Evolutionary conservation across 805 yeast species (phyloP).

Genomic region (Kodamaea laetipori): DNA sequence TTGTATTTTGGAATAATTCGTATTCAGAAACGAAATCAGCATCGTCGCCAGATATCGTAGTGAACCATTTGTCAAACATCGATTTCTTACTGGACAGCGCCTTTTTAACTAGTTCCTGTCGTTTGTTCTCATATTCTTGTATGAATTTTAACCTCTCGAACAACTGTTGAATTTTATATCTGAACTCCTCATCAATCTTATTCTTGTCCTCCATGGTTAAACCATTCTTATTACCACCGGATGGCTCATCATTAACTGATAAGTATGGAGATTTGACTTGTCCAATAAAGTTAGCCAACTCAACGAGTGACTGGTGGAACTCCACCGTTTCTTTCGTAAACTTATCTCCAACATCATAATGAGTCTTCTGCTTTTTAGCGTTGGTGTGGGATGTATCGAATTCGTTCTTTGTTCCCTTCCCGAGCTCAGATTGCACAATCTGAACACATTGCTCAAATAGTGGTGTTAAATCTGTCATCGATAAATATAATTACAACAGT

Average conservation of each 20-base stretch:
- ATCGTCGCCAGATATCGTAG: slow-evolving; percentile 25
- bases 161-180: slow-evolving; percentile 52
- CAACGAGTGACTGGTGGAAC: slow-evolving; percentile 33
- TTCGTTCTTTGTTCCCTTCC: slow-evolving; percentile 10
- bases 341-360: slow-evolving; percentile 33
- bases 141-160: slow-evolving; percentile 52
- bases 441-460: slow-evolving; percentile 49
- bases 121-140: slow-evolving; percentile 53
- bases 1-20: slow-evolving; percentile 37
- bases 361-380: slow-evolving; percentile 5
- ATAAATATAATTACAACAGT: too few relatives aligned
- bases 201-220: slow-evolving; percentile 47
- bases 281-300: slow-evolving; percentile 33
- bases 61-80: slow-evolving; percentile 11
- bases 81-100: slow-evolving; percentile 9
- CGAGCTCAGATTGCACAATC: slow-evolving; percentile 42
- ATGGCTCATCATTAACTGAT: slow-evolving; percentile 23
- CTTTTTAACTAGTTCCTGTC: slow-evolving; percentile 26
- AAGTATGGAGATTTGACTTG: slow-evolving; percentile 40
- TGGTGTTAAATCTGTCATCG: slow-evolving; percentile 52
- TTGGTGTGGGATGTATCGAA: slow-evolving; percentile 13
- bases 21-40: slow-evolving; percentile 38
- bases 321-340: slow-evolving; percentile 43
- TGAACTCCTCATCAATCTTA: slow-evolving; percentile 56
- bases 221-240: slow-evolving; percentile 22